Base-by-base conservation (phyloP, 345 rosid species). In the Draba incana region DNA sequence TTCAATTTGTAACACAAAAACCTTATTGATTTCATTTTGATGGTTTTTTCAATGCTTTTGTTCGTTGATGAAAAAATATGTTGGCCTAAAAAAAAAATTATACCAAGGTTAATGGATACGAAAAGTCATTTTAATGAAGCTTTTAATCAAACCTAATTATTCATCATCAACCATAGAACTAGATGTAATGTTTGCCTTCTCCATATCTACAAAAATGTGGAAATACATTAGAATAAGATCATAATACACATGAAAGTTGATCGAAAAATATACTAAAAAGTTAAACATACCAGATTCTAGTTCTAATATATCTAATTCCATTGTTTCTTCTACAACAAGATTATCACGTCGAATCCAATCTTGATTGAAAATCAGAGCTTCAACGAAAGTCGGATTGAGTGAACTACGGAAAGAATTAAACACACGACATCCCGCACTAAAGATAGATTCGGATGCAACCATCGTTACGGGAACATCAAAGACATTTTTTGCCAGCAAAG, bases 291-390 rank as follows among this genome's bases (percentile, higher is more conserved):
- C 58, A 53, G 39, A 53, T 53, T 53, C 38, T 2, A 53, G 11
- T 33, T 6, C 12, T 7, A 3, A 20, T 6, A 41, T 59, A 25
- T 41, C 64, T n/a, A n/a, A n/a, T 6, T 42, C 64, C 24, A 59
- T 25, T 8, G 8, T 8, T 25, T 41, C 37, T n/a, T 59, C 50
- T 4, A 59, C 24, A 8, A 41, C 10, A 59, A 61, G 41, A 28
- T 44, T 37, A 3, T 15, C 44, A 37, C 44, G 28, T 2, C 44
- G 41, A 28, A 61, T 44, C 38, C 38, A 60, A 5, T 27, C 64
- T 27, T 37, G 48, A 23, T 27, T 58, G 48, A 20, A 58, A 3
- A 41, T 58, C 11, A 58, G 63, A 58, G 48, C 38, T 60, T 60
- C 64, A 14, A 43, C 51, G 25, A 60, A 7, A 13, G 2, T 3